phyloP scores from a whole-genome alignment of 805 yeast genomes.

The Candida morakotiae region DNA sequence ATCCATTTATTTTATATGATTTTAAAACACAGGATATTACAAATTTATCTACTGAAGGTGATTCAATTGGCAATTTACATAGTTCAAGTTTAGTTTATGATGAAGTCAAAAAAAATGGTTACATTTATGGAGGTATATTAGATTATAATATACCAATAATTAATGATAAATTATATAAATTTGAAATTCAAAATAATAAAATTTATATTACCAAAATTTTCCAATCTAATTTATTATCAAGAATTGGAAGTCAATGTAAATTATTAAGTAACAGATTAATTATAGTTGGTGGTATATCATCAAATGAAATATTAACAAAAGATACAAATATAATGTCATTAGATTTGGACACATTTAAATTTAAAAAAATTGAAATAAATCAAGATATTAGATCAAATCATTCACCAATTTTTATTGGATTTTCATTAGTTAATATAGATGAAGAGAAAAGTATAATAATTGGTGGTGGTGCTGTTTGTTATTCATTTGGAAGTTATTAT shows the following conservation, averaged over 20 bases:
- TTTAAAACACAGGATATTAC: slow-evolving; percentile 10
- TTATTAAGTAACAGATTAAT: slow-evolving; percentile 30
- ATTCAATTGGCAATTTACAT: slow-evolving; percentile 17
- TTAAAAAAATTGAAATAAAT: slow-evolving; percentile 12
- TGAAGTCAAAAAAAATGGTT: slow-evolving; percentile 32
- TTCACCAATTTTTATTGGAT: slow-evolving; percentile 54
- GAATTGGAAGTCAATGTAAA: slow-evolving; percentile 47
- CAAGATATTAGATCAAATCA: slow-evolving; percentile 33
- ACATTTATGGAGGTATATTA: slow-evolving; percentile 47
- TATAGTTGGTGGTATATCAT: slow-evolving; percentile 58
- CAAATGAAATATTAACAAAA: slow-evolving; percentile 16
- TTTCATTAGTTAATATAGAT: slow-evolving; percentile 29
- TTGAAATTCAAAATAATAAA: slow-evolving; percentile 16
- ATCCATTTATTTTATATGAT: slow-evolving; percentile 19
- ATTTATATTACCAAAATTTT: slow-evolving; percentile 16
- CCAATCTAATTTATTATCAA: slow-evolving; percentile 27
- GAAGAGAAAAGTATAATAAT: slow-evolving; percentile 18
- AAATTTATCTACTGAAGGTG: slow-evolving; percentile 12
- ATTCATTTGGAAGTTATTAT: slow-evolving; percentile 62
- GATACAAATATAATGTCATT: slow-evolving; percentile 31
- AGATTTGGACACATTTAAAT: slow-evolving; percentile 17
- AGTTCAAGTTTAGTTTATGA: slow-evolving; percentile 36
- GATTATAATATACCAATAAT: slow-evolving; percentile 24
- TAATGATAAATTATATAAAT: slow-evolving; percentile 30
- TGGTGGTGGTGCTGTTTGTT: slow-evolving; percentile 82